Evolutionary conservation across 2,329 filamentous ascomycete species (phyloP), one percentile per base, ranked within the genome.

Genomic region (Dothistroma pini): DNA sequence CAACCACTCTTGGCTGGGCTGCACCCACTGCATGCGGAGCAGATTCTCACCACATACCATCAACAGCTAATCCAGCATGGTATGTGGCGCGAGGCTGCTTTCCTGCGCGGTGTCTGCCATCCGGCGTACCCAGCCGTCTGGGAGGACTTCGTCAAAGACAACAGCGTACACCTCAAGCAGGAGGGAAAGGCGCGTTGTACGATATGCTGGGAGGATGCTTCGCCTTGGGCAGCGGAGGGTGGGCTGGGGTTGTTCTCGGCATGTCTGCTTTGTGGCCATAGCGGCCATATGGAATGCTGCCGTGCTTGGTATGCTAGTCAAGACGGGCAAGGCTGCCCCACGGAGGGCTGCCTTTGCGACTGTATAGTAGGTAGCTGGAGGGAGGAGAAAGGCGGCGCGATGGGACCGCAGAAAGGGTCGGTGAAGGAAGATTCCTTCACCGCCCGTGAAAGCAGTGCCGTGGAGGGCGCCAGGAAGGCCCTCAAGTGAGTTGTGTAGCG

Each of bases 241-340:
- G 48, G 14, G 53, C 21, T 44, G 62, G 52, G 16, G 48, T 21
- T 70, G 41, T 52, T 64, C 44, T 54, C 81, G 5, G 81, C 80
- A 76, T 88, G 86, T 70, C 78, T 85, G 67, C 76, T 81, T 12
- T 88, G 86, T 70, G 83, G 84, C 4, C 86, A 88, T 66, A 80
- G 82, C 44, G 84, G 81, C 1, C 86, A 88, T 68, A 74, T 80
- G 6, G 79, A 79, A 54, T 88, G 86, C 69, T 77, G 86, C 32
- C 77, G 76, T 8, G 77, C 78, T 14, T 87, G 85, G 84, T 81
- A 85, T 58, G 74, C 74, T 19, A 80, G 82, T 63, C 65, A 77
- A 21, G 71, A 78, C 34, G 76, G 78, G 41, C 80, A 84, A 63
- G 84, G 84, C 16, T 88, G 85, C 74, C 80, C 84, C 2, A 84